Evolutionary conservation across 2,329 filamentous ascomycete genomes (phyloP).

Genomic region (Hypoxylon sp.): DNA sequence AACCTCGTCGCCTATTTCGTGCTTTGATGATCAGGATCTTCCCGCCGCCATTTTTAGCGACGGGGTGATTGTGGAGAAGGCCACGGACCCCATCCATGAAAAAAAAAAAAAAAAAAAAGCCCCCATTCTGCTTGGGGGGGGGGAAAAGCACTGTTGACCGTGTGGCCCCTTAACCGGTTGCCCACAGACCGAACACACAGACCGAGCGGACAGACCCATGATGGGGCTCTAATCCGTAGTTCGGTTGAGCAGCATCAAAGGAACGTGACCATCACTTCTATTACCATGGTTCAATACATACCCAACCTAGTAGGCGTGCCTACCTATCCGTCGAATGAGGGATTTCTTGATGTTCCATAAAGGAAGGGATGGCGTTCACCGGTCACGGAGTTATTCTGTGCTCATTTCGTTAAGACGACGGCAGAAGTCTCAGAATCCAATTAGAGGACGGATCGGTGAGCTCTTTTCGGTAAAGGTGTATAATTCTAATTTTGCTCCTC

Average conservation of each 20-base stretch:
- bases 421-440: conserved; percentile 21
- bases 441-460: conserved; percentile 38
- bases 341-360: conserved; percentile 39
- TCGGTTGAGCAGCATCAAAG: conserved; percentile 41
- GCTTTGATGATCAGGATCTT: conserved; percentile 47
- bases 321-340: conserved; percentile 34
- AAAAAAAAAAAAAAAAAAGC: conserved; percentile 27
- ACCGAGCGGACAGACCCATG: conserved; percentile 38
- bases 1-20: conserved; percentile 44
- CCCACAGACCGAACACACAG: conserved; percentile 45
- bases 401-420: conserved; percentile 26
- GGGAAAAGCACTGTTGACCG: conserved; percentile 33
- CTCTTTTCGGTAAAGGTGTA: conserved; percentile 44
- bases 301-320: conserved; percentile 28
- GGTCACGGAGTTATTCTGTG: conserved; percentile 31
- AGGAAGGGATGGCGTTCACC: conserved; percentile 29
- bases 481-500: conserved; percentile 37
- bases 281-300: conserved; percentile 36
- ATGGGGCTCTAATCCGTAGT: conserved; percentile 45
- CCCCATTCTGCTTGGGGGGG: conserved; percentile 22
- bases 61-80: conserved; percentile 46
- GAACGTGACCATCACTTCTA: conserved; percentile 36
- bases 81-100: conserved; percentile 34
- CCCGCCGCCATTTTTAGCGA: conserved; percentile 48
- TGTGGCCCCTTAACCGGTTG: conserved; percentile 35